Evolutionary conservation across 352 stramenopile species (phyloP), one percentile per base, ranked within the genome.

Genomic region (Elongisporangium undulatum): DNA sequence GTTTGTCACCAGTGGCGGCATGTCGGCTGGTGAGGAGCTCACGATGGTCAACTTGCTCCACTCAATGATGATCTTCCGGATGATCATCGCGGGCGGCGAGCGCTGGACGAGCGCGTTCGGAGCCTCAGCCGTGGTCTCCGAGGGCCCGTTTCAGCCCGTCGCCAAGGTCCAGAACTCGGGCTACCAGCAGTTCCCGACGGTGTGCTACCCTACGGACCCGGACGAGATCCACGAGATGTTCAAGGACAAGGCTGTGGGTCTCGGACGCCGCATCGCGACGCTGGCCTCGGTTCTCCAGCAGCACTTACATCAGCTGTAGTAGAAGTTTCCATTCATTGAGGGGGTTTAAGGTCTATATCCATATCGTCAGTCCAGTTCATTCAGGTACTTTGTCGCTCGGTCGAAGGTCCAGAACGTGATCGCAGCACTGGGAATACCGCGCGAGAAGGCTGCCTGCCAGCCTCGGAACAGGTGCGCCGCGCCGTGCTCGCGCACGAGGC

Each of bases 11-110:
- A 84, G 85, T 38, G 89, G 82, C 16, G 89, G 85, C 1, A 70
- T 97, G 39, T 91, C 85, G 22, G 69, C 89, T 0, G 89, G 89
- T 8, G 85, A 94, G 57, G 89, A 96, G 67, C 76, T 90, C 53
- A 90, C 84, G 8, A 92, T 94, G 75, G 80, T 95, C 52, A 89
- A 89, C 49, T 64, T 97, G 48, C 67, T 97, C 22, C 78, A 92
- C 55, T 91, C 80, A 34, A 87, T 97, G 74, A 79, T 97, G 66
- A 85, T 97, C 56, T 94, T 94, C 58, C 83, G 87, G 61, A 84
- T 96, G 73, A 77, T 94, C 49, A 73, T 90, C 34, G 88, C 95
- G 12, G 88, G 86, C 22, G 88, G 88, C 20, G 86, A 93, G 64
- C 75, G 68, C 53, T 96, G 88, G 88, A 93, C 83, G 48, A 92